phyloP scores from a whole-genome alignment of 768 basidiomycete genomes.

The Ramaria sp. region DNA sequence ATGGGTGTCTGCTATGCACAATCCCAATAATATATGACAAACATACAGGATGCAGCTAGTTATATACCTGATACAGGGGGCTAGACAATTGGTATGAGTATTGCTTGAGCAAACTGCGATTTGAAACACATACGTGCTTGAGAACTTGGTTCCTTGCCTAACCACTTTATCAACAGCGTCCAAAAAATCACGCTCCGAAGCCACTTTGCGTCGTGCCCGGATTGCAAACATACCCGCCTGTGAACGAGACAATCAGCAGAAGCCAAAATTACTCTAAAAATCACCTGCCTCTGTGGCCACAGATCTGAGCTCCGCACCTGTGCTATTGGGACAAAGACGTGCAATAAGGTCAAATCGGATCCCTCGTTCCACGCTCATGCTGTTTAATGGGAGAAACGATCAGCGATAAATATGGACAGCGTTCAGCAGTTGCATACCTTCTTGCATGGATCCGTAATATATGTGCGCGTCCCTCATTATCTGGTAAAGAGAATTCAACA shows the following conservation, averaged over 20 bases:
- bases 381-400: constrained; percentile 21
- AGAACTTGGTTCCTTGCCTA: constrained; percentile 95
- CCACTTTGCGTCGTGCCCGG: constrained; percentile 90
- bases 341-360: constrained; percentile 98
- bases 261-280: neutral
- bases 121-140: constrained; percentile 65
- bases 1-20: neutral
- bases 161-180: constrained; percentile 99
- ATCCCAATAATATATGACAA: neutral
- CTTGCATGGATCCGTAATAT: constrained; percentile 95
- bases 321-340: constrained; percentile 93
- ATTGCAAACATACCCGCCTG: constrained; percentile 99
- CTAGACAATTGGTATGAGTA: constrained; percentile 28
- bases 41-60: constrained; percentile 35
- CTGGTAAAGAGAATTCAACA: constrained; percentile 93
- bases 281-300: constrained; percentile 87
- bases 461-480: constrained; percentile 92
- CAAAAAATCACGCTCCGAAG: constrained; percentile 94
- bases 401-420: constrained; percentile 1
- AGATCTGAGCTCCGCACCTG: constrained; percentile 94
- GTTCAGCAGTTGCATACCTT: constrained; percentile 39
- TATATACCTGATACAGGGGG: constrained; percentile 89
- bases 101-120: neutral
- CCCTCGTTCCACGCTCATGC: constrained; percentile 95
- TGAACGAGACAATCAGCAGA: neutral